Evolutionary conservation across 257 asterid genomes (phyloP).

Genomic region (Schizonepeta tenuifolia): DNA sequence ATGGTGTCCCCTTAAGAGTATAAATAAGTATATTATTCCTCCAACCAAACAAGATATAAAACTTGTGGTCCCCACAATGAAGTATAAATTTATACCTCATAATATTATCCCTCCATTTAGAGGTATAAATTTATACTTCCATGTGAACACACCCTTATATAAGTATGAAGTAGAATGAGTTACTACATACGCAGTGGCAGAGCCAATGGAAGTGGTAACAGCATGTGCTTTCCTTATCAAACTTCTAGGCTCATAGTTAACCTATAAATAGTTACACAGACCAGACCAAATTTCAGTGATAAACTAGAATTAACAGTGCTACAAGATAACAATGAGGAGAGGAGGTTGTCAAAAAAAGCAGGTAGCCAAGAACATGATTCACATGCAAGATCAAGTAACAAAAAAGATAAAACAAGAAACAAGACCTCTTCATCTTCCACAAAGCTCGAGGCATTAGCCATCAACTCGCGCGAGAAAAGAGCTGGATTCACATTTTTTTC

Average conservation of each 20-base stretch:
- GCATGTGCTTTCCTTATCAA: constrained; percentile 86
- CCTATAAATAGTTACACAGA: constrained; percentile 45
- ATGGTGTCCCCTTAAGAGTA: too few species aligned
- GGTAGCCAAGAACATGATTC: neutral
- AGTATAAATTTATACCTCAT: too few species aligned
- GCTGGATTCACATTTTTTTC: constrained; percentile 84
- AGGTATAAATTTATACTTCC: too few species aligned
- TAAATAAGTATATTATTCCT: too few species aligned
- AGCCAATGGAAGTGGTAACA: constrained; percentile 76
- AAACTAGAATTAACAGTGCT: neutral
- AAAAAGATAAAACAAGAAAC: constrained; percentile 9
- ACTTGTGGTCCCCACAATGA: too few species aligned
- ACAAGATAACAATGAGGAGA: neutral
- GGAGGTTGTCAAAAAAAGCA: neutral
- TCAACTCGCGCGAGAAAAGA: constrained; percentile 73
- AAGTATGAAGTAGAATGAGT: constrained; percentile 5
- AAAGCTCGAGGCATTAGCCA: constrained; percentile 52
- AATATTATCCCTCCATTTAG: too few species aligned
- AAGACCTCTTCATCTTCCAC: constrained; percentile 77
- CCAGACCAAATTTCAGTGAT: neutral
- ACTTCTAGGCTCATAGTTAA: constrained; percentile 64
- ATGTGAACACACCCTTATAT: too few species aligned
- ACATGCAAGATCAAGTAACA: too few species aligned
- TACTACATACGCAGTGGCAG: constrained; percentile 80
- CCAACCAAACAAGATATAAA: too few species aligned